These are phyloP conservation scores for Chrysanthemum makinoi DNA, from an alignment of 129 eudicot species.

Conservation along the genomic window DNA sequence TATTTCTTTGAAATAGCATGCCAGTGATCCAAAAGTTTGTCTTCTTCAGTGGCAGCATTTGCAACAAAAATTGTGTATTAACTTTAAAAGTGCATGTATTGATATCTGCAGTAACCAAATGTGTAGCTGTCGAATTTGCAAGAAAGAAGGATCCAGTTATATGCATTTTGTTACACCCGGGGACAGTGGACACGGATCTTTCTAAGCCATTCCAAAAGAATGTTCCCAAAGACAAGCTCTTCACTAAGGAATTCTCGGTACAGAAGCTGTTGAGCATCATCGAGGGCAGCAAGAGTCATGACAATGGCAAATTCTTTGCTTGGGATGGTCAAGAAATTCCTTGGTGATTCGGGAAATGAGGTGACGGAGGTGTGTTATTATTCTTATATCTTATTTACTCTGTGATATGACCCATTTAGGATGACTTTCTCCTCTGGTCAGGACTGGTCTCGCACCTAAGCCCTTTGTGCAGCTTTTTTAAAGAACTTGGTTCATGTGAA, in stretches of 20 bases:
- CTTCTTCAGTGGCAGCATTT: background rate
- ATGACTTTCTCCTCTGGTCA: background rate
- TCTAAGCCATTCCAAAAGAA: constrained; percentile 89
- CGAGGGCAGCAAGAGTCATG: constrained; percentile 53
- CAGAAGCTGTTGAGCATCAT: constrained; percentile 67
- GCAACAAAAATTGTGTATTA: background rate
- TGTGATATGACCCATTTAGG: constrained; percentile 1
- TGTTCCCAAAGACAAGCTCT: constrained; percentile 82
- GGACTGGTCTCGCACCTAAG: background rate
- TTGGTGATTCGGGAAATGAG: constrained; percentile 50
- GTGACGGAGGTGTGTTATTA: constrained; percentile 5
- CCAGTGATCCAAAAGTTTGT: background rate
- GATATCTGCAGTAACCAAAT: constrained; percentile 69
- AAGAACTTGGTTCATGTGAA: background rate
- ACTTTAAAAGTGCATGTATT: background rate
- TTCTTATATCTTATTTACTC: background rate
- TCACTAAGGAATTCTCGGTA: constrained; percentile 84
- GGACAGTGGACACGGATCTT: constrained; percentile 92
- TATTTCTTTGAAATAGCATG: background rate
- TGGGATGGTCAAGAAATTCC: constrained; percentile 98
- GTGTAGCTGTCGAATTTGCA: constrained; percentile 77
- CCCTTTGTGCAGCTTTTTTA: background rate
- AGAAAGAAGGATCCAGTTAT: constrained; percentile 80
- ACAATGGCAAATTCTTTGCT: constrained; percentile 94
- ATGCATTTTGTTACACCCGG: constrained; percentile 87